phyloP scores from a whole-genome alignment of 2,329 filamentous ascomycete genomes.

The Corynespora cassiicola region DNA sequence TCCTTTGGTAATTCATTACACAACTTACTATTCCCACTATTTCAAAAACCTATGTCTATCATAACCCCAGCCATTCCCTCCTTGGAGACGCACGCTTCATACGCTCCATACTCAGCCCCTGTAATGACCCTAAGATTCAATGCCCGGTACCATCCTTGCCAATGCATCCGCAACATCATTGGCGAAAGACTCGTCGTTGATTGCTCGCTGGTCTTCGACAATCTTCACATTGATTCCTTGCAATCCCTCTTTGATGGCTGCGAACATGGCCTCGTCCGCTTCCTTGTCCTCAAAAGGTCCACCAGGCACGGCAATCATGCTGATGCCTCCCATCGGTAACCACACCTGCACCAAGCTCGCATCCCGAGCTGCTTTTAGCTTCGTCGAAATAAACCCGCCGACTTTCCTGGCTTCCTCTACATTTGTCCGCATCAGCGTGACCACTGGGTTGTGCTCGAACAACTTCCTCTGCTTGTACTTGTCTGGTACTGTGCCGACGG shows the following conservation, averaged over 20 bases:
- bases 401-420: conserved; percentile 62
- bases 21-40: too few relatives aligned
- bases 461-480: conserved; percentile 59
- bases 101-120: too few relatives aligned
- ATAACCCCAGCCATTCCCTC: too few relatives aligned
- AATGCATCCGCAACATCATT: conserved; percentile 54
- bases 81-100: too few relatives aligned
- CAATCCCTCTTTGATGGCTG: conserved; percentile 57
- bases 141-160: too few relatives aligned
- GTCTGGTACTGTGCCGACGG: conserved; percentile 61
- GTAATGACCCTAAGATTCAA: too few relatives aligned
- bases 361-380: conserved; percentile 53
- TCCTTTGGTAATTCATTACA: too few relatives aligned
- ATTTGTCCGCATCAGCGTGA: conserved; percentile 71
- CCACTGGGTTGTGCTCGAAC: conserved; percentile 70
- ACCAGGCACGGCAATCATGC: conserved; percentile 62
- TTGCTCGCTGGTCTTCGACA: conserved; percentile 55
- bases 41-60: too few relatives aligned
- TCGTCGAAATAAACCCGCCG: conserved; percentile 62
- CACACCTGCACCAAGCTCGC: conserved; percentile 60
- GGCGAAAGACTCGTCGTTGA: conserved; percentile 64
- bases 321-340: conserved; percentile 67
- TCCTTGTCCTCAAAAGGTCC: conserved; percentile 60
- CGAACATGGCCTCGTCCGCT: conserved; percentile 57
- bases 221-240: conserved; percentile 57